Evolutionary conservation across 345 rosid species (phyloP), one percentile per base, ranked within the genome.

Genomic region (Garcia nutans): DNA sequence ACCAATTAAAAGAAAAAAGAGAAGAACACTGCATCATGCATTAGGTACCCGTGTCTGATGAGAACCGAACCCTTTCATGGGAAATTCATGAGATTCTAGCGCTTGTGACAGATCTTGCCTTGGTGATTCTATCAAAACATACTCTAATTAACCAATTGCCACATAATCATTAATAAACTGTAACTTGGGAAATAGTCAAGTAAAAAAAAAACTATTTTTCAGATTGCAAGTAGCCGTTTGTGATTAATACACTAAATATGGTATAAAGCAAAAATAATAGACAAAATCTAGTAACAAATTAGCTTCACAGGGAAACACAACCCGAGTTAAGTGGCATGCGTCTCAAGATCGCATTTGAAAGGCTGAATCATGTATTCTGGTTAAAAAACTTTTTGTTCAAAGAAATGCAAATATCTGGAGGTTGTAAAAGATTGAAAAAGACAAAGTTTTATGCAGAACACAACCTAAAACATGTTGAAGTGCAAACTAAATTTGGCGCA

Each of bases 81-180:
- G 81, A 73, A 72, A 70, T 72, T 87, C 88, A 0, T 78, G 82
- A 79, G 88, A 86, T 65, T 85, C 90, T 37, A 78, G 71, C 66
- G 89, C 83, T 54, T 82, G 89, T 31, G 74, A 80, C 45, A 75
- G 75, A 54, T 88, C 93, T 82, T 82, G 78, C 71, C 81, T 88
- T 37, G 84, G 86, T 41, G 86, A 86, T 77, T 87, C 99, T 95
- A 88, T 76, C 70, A 24, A 54, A 66, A 54, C 44, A 3, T 22
- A 65, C 17, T 67, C 54, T 22, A 31, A 58, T 58, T 68, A 47
- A 28, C 1, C 13, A 9, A 9, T 42, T 16, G 17, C 71, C 9
- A 4, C 26, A 45, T 19, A 56, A 65, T 22, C 45, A 42, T 44
- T 22, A 44, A 2, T 2, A 10, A 62, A 61, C 12, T 62, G 26